Percentiles rank a stretch among this genome's conserved stretches.
Conservation (phyloP, 345 rosid genomes). For the Dimocarpus longan region DNA sequence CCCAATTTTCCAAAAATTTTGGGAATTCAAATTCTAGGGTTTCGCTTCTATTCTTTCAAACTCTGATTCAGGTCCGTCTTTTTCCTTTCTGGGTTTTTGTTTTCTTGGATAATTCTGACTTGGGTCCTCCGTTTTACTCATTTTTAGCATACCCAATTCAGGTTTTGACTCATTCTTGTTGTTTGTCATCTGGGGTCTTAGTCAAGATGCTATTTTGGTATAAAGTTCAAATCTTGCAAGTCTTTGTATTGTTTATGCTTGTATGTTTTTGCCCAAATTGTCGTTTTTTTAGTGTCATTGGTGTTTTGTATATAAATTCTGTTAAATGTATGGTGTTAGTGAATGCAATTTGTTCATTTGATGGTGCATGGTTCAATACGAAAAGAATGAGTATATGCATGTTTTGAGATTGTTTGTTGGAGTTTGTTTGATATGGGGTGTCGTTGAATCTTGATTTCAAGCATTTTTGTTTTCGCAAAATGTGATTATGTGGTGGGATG, state of each 20-base stretch:
- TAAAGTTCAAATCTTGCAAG: neutral
- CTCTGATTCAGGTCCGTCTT: constrained; percentile 27
- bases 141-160: neutral
- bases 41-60: constrained; percentile 14
- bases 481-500: neutral
- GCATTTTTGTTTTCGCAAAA: neutral
- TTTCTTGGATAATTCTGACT: neutral
- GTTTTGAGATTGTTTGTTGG: neutral
- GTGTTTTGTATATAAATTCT: neutral
- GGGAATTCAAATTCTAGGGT: constrained; percentile 26
- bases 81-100: neutral
- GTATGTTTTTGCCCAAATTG: neutral
- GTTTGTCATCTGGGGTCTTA: neutral
- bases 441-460: neutral
- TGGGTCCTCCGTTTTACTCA: neutral
- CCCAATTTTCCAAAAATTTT: neutral
- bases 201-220: neutral
- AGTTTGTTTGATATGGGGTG: neutral
- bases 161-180: constrained; percentile 1
- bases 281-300: neutral
- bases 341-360: neutral
- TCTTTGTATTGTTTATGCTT: neutral
- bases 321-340: neutral
- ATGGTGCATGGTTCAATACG: neutral
- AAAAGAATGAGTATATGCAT: neutral